Evolutionary conservation across 305 asterid genomes (phyloP).

Genomic region (Vinca major): DNA sequence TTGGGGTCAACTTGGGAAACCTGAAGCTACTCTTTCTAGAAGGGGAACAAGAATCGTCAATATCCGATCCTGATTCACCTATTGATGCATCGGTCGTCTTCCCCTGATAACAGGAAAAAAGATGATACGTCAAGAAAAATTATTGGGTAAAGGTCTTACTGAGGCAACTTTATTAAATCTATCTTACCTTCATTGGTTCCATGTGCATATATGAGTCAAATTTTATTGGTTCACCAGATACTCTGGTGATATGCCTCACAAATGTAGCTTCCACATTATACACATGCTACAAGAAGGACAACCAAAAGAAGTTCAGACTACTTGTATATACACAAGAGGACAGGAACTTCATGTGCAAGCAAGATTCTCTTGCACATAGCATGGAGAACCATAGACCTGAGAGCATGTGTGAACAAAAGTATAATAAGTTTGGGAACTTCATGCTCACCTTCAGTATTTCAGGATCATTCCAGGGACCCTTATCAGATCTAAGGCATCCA

Average conservation of each 20-base stretch:
- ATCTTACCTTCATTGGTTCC: conserved; percentile 45
- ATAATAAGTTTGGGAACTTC: not conserved
- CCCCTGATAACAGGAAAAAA: conserved; percentile 38
- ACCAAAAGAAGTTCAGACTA: not conserved
- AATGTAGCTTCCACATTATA: conserved; percentile 44
- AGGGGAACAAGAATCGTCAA: conserved; percentile 42
- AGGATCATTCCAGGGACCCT: conserved; percentile 97
- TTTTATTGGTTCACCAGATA: conserved; percentile 42
- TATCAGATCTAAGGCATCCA: conserved; percentile 82
- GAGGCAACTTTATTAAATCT: not conserved
- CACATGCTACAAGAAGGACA: conserved; percentile 44
- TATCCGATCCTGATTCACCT: conserved; percentile 49
- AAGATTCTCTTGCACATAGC: not conserved
- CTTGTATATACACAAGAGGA: conserved; percentile 1
- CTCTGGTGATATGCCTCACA: conserved; percentile 38
- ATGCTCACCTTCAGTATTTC: conserved; percentile 67
- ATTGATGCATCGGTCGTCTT: conserved; percentile 38
- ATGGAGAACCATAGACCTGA: not conserved
- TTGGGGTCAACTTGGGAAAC: conserved; percentile 28
- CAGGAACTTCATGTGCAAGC: not conserved
- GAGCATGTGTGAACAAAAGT: not conserved
- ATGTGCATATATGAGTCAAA: conserved; percentile 36
- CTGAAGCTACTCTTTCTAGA: conserved; percentile 32
- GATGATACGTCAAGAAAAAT: conserved; percentile 12
- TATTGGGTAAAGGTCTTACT: not conserved